Conservation (phyloP, 495 filamentous ascomycete genomes). For the Penicillium soppii region DNA sequence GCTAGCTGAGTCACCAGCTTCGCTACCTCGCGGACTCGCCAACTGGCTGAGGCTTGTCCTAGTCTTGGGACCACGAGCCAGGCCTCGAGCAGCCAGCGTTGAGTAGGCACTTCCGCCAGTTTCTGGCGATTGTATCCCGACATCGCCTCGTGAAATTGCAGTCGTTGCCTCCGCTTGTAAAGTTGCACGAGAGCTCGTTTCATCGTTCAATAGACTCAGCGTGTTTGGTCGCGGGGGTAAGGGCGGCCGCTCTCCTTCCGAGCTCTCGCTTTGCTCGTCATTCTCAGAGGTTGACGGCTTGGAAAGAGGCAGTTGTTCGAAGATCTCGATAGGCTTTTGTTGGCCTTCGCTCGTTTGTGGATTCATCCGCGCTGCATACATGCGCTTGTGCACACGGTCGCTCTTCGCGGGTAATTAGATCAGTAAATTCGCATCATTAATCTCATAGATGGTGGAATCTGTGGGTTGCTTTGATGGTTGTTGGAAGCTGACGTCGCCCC, state of each 20-base stretch:
- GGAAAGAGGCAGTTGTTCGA: neutral
- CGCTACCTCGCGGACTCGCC: slow-evolving; percentile 52
- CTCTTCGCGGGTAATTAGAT: slow-evolving; percentile 19
- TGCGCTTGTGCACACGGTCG: slow-evolving; percentile 24
- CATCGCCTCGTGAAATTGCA: slow-evolving; percentile 74
- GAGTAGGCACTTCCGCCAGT: slow-evolving; percentile 62
- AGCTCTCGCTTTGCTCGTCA: slow-evolving; percentile 25
- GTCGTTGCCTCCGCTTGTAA: slow-evolving; percentile 79
- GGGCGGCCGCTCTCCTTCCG: slow-evolving; percentile 55
- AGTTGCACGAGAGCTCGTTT: slow-evolving; percentile 36
- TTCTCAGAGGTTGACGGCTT: slow-evolving; percentile 1
- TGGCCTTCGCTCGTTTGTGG: slow-evolving; percentile 13
- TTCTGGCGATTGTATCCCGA: slow-evolving; percentile 69
- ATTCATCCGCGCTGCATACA: slow-evolving; percentile 27
- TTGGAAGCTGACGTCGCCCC: slow-evolving; percentile 18
- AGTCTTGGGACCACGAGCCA: slow-evolving; percentile 34
- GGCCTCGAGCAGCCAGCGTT: slow-evolving; percentile 39
- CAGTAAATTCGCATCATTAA: slow-evolving; percentile 16
- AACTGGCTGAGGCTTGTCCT: slow-evolving; percentile 48
- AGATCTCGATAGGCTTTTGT: slow-evolving; percentile 10
- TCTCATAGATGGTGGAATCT: neutral
- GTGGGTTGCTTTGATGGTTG: neutral
- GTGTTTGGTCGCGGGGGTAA: slow-evolving; percentile 66
- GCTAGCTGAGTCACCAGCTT: slow-evolving; percentile 78
- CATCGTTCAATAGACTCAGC: slow-evolving; percentile 41